phyloP scores from a whole-genome alignment of 164 flowering plant species.

The Warburgia ugandensis region DNA sequence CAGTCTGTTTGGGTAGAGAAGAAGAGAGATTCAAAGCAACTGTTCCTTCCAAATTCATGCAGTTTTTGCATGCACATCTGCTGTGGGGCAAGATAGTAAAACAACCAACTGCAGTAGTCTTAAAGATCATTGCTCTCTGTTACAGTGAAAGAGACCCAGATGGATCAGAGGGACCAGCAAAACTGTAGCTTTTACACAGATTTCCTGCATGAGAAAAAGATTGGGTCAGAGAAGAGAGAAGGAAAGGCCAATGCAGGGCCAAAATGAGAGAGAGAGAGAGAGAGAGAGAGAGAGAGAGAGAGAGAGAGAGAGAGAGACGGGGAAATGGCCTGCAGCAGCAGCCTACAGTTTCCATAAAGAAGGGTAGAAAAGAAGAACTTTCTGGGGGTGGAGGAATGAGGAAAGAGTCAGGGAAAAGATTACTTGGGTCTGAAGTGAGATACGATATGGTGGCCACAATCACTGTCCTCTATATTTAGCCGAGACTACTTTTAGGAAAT shows the following conservation, averaged over 20 bases:
- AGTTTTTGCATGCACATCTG: slow-evolving; percentile 24
- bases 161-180: too few species aligned
- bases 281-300: slow-evolving; percentile 7
- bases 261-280: too few species aligned
- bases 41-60: slow-evolving; percentile 38
- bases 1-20: background rate
- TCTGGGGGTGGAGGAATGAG: background rate
- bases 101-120: slow-evolving; percentile 12
- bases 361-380: background rate
- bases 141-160: background rate
- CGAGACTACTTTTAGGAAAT: background rate
- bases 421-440: slow-evolving; percentile 12
- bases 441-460: background rate
- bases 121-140: background rate
- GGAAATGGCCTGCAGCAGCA: slow-evolving; percentile 4
- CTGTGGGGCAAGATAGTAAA: slow-evolving; percentile 21
- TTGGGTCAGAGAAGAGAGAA: too few species aligned
- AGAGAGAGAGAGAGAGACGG: background rate
- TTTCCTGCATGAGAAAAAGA: too few species aligned
- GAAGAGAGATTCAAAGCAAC: slow-evolving; percentile 25
- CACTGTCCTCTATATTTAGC: background rate
- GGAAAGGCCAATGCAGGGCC: too few species aligned
- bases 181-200: too few species aligned
- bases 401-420: slow-evolving; percentile 4
- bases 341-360: background rate